A percentile compares a stretch with the other conserved stretches of the same genome.
phyloP scores from a whole-genome alignment of 345 rosid genomes.

The Citrus inodora region DNA sequence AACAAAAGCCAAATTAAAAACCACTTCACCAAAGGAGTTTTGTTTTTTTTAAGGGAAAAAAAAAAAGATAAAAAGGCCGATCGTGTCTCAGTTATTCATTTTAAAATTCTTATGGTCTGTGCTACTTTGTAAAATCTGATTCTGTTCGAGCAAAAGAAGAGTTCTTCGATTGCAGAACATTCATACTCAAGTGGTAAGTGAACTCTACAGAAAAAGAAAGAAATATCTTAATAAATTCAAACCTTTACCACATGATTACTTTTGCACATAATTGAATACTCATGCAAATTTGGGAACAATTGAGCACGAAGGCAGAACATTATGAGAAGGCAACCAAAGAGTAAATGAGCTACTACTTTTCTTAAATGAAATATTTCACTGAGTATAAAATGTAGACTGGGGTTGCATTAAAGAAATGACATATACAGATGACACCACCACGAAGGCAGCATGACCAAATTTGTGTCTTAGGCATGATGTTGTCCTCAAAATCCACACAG shows the following conservation, averaged over 20 bases:
- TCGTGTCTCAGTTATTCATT: not conserved
- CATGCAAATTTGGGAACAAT: not conserved
- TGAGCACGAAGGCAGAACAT: not conserved
- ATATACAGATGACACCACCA: slow-evolving; percentile 12
- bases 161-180: not conserved
- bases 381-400: slow-evolving; percentile 1
- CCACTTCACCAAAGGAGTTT: no score
- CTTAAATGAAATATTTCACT: not conserved
- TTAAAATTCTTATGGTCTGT: not conserved
- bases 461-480: not conserved
- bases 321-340: not conserved
- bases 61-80: not conserved
- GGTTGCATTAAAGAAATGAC: slow-evolving; percentile 4
- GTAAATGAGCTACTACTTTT: not conserved
- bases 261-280: not conserved
- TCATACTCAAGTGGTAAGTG: not conserved
- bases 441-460: slow-evolving; percentile 4
- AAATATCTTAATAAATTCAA: not conserved
- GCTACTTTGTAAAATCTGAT: not conserved
- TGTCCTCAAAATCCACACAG: not conserved
- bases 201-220: not conserved
- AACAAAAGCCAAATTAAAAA: no score
- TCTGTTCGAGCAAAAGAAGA: not conserved
- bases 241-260: not conserved
- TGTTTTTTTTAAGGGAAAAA: no score